Evolutionary conservation across 257 asterid species (phyloP), one percentile per base, ranked within the genome.

Genomic region (Anisodus acutangulus): DNA sequence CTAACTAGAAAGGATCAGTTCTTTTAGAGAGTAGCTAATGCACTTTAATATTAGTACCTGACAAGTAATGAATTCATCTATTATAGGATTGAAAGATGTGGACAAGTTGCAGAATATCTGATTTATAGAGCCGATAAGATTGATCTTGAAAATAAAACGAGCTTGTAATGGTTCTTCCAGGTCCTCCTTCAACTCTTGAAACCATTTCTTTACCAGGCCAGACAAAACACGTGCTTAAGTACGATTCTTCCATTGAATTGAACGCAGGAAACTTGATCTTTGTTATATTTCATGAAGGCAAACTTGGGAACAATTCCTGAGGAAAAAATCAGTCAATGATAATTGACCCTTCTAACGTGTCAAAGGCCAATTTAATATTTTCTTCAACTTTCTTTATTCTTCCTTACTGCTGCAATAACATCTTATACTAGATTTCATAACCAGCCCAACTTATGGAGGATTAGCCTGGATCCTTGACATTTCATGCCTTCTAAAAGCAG

Each of bases 101-200:
- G 39, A 78, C 86, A 95, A 83, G 91, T 93, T 90, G 92, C 99
- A 94, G 86, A 88, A 90, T 84, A 95, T 92, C 91, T 91, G 90
- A 90, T 90, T 88, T 82, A 87, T 82, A 71, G 88, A 80, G 90
- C 88, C 82, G 17, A 87, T 69, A 82, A 94, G 88, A 87, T 89
- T 91, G 86, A 68, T 86, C 87, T 90, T 93, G 91, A 95, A 94
- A 86, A 90, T 55, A 81, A 95, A 91, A 84, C 82, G 91, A 88
- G 94, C 97, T 87, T 92, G 94, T 83, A 91, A 69, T 19, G 88
- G 90, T 71, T 87, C 94, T 84, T 89, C 90, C 84, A 76, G 66
- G 83, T 89, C 96, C 79, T 89, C 90, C 85, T 88, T 91, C 87
- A 95, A 83, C 83, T 95, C 97, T 87, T 41, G 95, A 78, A 90